Conservation (phyloP, 805 yeast genomes). For the Pichia scutulata region DNA sequence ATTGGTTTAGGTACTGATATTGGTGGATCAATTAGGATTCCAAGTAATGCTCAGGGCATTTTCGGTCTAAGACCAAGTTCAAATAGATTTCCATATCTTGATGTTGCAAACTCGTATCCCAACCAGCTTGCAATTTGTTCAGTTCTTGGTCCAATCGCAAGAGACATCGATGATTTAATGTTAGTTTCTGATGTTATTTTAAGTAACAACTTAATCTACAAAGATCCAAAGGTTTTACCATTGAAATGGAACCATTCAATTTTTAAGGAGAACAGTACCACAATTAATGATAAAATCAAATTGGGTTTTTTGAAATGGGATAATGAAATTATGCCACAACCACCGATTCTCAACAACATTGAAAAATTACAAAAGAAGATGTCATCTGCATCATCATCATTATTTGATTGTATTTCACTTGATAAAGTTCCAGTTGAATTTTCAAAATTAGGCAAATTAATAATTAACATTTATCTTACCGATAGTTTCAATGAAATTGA, state of each 20-base stretch:
- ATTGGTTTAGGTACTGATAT: constrained; percentile 35
- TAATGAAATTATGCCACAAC: constrained; percentile 41
- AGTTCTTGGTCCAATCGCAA: constrained; percentile 31
- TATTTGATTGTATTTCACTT: constrained; percentile 25
- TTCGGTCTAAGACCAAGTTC: constrained; percentile 29
- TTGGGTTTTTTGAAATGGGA: constrained; percentile 43
- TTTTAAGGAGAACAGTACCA: constrained; percentile 1
- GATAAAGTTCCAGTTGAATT: constrained; percentile 20
- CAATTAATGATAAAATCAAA: constrained; percentile 26
- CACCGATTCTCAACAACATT: constrained; percentile 45
- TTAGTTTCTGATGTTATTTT: constrained; percentile 33
- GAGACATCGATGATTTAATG: constrained; percentile 27
- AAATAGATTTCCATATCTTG: constrained; percentile 30
- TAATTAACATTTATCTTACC: constrained; percentile 18
- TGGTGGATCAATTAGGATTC: constrained; percentile 33
- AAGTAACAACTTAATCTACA: constrained; percentile 36
- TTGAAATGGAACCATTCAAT: constrained; percentile 38
- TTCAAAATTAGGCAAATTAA: constrained; percentile 19
- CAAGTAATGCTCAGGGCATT: constrained; percentile 27
- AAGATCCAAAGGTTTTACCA: constrained; percentile 44
- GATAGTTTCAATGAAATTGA: constrained; percentile 24
- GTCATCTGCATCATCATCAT: neutral
- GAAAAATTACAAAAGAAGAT: constrained; percentile 22
- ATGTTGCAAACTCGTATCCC: constrained; percentile 27
- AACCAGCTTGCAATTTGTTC: constrained; percentile 27